A percentile compares a stretch with the other conserved stretches of the same genome.
phyloP scores from a whole-genome alignment of 306 rosid species.

The Senna siamea region DNA sequence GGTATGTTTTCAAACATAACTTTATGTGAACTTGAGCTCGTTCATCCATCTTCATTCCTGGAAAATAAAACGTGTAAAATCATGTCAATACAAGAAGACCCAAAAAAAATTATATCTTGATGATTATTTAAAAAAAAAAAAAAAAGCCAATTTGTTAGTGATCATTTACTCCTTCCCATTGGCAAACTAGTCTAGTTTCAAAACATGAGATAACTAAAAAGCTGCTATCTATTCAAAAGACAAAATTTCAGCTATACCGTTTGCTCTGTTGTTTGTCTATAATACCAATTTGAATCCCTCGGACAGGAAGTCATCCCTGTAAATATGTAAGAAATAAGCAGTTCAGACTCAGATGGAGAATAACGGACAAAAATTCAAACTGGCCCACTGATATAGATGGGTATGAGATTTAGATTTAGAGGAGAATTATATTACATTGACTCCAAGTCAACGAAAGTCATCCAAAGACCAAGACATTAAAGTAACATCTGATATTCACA shows the following conservation, averaged over 20 bases:
- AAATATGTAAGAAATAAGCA: slow-evolving; percentile 1
- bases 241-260: slow-evolving; percentile 11
- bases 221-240: not conserved
- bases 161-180: slow-evolving; percentile 21
- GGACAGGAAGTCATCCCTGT: slow-evolving; percentile 69
- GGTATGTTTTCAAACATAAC: slow-evolving; percentile 1
- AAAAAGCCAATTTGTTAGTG: not conserved
- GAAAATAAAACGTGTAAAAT: slow-evolving; percentile 35
- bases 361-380: slow-evolving; percentile 15
- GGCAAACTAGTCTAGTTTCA: slow-evolving; percentile 19
- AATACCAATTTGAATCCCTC: slow-evolving; percentile 64
- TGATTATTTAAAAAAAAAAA: not conserved
- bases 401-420: not conserved
- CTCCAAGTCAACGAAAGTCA: slow-evolving; percentile 16
- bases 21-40: slow-evolving; percentile 2
- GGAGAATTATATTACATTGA: slow-evolving; percentile 14
- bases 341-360: not conserved
- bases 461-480: slow-evolving; percentile 11
- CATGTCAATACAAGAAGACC: slow-evolving; percentile 6
- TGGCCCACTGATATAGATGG: slow-evolving; percentile 23
- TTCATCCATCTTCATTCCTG: slow-evolving; percentile 24
- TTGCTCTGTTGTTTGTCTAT: slow-evolving; percentile 33
- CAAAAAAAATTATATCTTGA: too few species aligned
- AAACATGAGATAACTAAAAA: not conserved
- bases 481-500: not conserved